Evolutionary conservation across 768 basidiomycete species (phyloP).

Genomic region (Bullera alba): DNA sequence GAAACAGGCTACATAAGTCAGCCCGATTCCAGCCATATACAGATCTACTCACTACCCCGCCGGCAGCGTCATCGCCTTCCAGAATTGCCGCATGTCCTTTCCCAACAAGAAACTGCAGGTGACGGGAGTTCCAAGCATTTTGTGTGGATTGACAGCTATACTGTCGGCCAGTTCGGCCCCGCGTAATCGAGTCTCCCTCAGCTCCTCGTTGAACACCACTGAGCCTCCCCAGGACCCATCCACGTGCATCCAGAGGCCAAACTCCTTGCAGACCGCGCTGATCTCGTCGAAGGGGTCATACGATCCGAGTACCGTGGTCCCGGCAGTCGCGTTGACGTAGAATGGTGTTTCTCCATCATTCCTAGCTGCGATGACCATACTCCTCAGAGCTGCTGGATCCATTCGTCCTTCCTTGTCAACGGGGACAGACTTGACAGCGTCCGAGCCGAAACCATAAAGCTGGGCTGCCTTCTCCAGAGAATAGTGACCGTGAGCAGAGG

Average conservation of each 20-base stretch:
- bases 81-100: slow-evolving; percentile 16
- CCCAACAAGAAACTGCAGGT: slow-evolving; percentile 26
- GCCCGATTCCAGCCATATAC: neutral
- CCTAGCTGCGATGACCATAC: slow-evolving; percentile 7
- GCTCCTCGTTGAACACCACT: slow-evolving; percentile 16
- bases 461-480: slow-evolving; percentile 25
- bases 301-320: slow-evolving; percentile 24
- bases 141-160: slow-evolving; percentile 23
- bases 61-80: slow-evolving; percentile 18
- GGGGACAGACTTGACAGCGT: slow-evolving; percentile 10
- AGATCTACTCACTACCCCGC: slow-evolving; percentile 27
- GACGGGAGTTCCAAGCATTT: slow-evolving; percentile 29
- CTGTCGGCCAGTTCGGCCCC: slow-evolving; percentile 20
- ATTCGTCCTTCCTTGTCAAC: slow-evolving; percentile 16
- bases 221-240: slow-evolving; percentile 31
- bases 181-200: slow-evolving; percentile 5
- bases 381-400: slow-evolving; percentile 9
- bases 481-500: slow-evolving; percentile 24
- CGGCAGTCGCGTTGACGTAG: slow-evolving; percentile 31
- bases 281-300: slow-evolving; percentile 23
- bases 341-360: slow-evolving; percentile 19
- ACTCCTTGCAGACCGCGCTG: slow-evolving; percentile 14
- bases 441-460: slow-evolving; percentile 21
- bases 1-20: slow-evolving; percentile 16
- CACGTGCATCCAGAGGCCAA: slow-evolving; percentile 23